Percentiles rank a stretch among this genome's conserved stretches.
Evolutionary conservation across 2,329 filamentous ascomycete species (phyloP).

Genomic region (Penicillium sp.): DNA sequence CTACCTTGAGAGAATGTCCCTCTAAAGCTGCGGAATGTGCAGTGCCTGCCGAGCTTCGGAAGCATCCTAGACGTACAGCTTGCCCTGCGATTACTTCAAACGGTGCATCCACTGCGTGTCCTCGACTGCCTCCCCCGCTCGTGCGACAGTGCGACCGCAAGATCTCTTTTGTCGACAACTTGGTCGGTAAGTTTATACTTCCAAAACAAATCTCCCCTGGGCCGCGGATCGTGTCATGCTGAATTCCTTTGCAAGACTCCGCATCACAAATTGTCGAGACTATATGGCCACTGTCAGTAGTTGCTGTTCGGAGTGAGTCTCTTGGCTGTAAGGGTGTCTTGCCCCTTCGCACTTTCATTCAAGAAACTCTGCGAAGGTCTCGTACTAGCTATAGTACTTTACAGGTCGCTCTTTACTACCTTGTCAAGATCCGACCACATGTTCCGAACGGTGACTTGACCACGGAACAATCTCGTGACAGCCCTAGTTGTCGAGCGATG

Average conservation of each 20-base stretch:
- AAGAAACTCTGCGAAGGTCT: slow-evolving; percentile 91
- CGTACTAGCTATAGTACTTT: slow-evolving; percentile 96
- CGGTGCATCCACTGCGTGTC: slow-evolving; percentile 44
- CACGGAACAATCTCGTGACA: slow-evolving; percentile 75
- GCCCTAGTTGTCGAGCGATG: slow-evolving; percentile 69
- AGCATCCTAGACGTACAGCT: slow-evolving; percentile 52
- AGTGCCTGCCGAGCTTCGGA: slow-evolving; percentile 39
- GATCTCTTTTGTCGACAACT: slow-evolving; percentile 90
- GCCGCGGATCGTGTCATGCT: slow-evolving; percentile 19
- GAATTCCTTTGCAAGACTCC: slow-evolving; percentile 64
- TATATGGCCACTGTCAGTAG: slow-evolving; percentile 90
- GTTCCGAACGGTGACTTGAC: slow-evolving; percentile 81
- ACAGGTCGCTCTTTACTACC: slow-evolving; percentile 93
- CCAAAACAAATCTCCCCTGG: slow-evolving; percentile 30
- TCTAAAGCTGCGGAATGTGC: slow-evolving; percentile 29
- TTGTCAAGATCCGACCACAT: slow-evolving; percentile 88
- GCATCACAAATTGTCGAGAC: slow-evolving; percentile 95
- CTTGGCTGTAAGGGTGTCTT: slow-evolving; percentile 70
- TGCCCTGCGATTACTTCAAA: slow-evolving; percentile 51
- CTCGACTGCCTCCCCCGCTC: slow-evolving; percentile 67
- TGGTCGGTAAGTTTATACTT: slow-evolving; percentile 74
- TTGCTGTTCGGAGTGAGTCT: slow-evolving; percentile 68
- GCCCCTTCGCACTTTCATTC: slow-evolving; percentile 90
- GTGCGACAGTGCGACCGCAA: slow-evolving; percentile 88
- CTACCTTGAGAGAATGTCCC: slow-evolving; percentile 24